phyloP scores from a whole-genome alignment of 1,139 yeast genomes.

The Suhomyces panamericanus region DNA sequence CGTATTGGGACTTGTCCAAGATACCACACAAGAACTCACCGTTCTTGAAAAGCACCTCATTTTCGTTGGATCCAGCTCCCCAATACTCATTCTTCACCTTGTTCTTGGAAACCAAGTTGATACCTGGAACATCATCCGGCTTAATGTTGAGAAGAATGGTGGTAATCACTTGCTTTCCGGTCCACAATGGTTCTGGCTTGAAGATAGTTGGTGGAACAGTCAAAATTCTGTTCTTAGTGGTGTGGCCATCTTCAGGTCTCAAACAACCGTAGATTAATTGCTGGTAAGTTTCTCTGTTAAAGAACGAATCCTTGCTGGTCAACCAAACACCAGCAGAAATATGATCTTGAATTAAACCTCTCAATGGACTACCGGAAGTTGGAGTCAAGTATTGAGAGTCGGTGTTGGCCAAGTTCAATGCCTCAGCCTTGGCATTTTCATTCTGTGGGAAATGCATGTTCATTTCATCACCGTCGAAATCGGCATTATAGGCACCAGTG shows the following conservation, averaged over 20 bases:
- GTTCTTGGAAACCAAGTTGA: constrained; percentile 78
- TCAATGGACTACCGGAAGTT: constrained; percentile 95
- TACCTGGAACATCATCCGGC: constrained; percentile 86
- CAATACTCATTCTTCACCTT: constrained; percentile 94
- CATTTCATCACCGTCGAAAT: constrained; percentile 99
- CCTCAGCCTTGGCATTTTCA: constrained; percentile 97
- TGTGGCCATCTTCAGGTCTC: constrained; percentile 98
- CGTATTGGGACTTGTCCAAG: constrained; percentile 96
- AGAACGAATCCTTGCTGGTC: constrained; percentile 87
- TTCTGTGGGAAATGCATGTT: constrained; percentile 99
- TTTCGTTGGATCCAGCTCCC: constrained; percentile 83
- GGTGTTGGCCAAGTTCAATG: constrained; percentile 89
- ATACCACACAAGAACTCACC: constrained; percentile 93
- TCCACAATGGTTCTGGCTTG: constrained; percentile 92
- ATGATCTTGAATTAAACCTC: constrained; percentile 99
- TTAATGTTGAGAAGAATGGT: constrained; percentile 86
- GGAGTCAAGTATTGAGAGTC: constrained; percentile 98
- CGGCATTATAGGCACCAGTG: constrained; percentile 98
- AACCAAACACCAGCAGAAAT: constrained; percentile 99
- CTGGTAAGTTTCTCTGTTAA: constrained; percentile 88
- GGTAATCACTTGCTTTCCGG: constrained; percentile 96
- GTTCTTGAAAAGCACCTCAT: constrained; percentile 77
- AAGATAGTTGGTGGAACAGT: constrained; percentile 88
- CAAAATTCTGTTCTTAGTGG: constrained; percentile 65
- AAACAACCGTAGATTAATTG: constrained; percentile 92